Conservation (phyloP, 2,329 filamentous ascomycete species). For the Colletotrichum acutatum region DNA sequence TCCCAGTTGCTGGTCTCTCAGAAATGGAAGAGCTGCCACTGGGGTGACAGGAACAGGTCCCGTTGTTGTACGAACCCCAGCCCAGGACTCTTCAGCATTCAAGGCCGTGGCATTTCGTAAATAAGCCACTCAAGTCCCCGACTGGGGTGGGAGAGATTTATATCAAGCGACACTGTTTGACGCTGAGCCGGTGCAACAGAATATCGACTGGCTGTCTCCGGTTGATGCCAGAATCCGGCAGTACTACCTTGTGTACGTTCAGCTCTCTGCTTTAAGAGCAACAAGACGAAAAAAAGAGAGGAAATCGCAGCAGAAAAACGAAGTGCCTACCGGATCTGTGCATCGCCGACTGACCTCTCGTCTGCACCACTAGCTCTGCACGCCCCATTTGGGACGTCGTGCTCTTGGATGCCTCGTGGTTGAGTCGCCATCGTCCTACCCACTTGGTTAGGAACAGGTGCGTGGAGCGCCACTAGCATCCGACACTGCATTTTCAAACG, state of each 20-base stretch:
- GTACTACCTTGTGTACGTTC: conserved; percentile 12
- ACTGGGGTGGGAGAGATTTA: background rate
- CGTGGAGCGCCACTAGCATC: background rate
- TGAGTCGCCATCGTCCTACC: conserved; percentile 1
- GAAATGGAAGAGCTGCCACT: background rate
- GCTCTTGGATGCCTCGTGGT: conserved; percentile 27
- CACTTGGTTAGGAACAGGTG: background rate
- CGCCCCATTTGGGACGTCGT: conserved; percentile 17
- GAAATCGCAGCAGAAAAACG: background rate
- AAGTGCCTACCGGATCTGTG: conserved; percentile 27
- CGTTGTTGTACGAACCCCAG: conserved; percentile 17
- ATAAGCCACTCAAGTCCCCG: conserved; percentile 16
- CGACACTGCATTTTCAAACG: background rate
- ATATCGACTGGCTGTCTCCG: conserved; percentile 12
- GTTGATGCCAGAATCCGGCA: conserved; percentile 13
- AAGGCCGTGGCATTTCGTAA: conserved; percentile 19
- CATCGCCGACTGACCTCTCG: background rate
- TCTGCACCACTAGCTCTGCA: background rate
- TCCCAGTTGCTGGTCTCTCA: conserved; percentile 6
- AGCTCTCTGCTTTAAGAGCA: conserved; percentile 4
- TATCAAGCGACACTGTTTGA: conserved; percentile 23
- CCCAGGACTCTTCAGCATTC: conserved; percentile 1
- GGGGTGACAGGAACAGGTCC: conserved; percentile 8
- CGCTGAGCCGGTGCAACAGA: background rate
- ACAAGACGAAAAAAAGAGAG: background rate